Base-by-base conservation (phyloP, 805 yeast species). In the Dipodascus albidus region DNA sequence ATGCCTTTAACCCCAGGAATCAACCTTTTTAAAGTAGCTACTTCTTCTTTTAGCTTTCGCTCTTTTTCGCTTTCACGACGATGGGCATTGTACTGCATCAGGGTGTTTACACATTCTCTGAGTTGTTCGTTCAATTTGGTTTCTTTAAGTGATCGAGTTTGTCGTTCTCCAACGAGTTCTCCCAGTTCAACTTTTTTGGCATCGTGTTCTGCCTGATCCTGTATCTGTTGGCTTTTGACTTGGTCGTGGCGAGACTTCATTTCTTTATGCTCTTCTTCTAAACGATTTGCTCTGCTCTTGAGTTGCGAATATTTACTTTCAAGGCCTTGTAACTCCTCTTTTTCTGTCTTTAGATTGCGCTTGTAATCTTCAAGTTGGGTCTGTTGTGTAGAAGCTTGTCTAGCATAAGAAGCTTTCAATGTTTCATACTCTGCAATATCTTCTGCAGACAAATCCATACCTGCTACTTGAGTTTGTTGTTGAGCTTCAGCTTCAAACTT, bases 1-100 rank as follows among this genome's bases (percentile, higher is more conserved):
- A 88, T 67, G 2, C 97, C 98, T 59, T 77, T 77, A 2, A 93
- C 95, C 2, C 96, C 89, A 1, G 96, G 93, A 57, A 85, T 78
- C n/a, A 83, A 67, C 61, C 87, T 80, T 60, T 80, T 83, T 52
- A 93, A 69, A 53, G 80, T 75, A 0, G 81, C 68, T 1, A 87
- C 82, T 56, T 85, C 86, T 59, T 89, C 96, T 53, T 91, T 74
- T 47, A 86, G 68, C 57, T 75, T 79, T 50, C 77, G 75, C 57
- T 89, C 96, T 57, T 80, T 78, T 44, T 78, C 77, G 0, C 89
- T 74, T 60, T 87, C 96, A 59, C 91, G 78, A 65, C 82, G 85
- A 54, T 76, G 80, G 0, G 96, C 89, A 51, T 80, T 81, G 38
- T 87, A 68, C 52, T 86, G 95, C 56, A 85, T 85, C 49, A 91